phyloP scores from a whole-genome alignment of 2,329 filamentous ascomycete species.

The Cercospora beticola region DNA sequence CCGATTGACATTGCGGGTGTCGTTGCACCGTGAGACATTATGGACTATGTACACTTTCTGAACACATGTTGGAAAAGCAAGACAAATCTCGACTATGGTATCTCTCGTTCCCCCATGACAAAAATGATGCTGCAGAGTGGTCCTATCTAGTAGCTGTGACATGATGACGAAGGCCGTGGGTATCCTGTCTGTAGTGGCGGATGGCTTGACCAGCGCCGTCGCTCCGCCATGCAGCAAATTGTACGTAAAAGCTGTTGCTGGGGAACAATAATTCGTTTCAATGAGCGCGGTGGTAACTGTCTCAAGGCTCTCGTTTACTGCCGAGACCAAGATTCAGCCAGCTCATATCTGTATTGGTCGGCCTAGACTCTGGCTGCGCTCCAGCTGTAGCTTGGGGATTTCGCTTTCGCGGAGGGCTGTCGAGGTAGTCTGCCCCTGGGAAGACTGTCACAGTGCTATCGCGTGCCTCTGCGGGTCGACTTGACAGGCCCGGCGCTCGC shows the following conservation, averaged over 20 bases:
- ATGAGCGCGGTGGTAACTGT: neutral
- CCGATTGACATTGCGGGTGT: neutral
- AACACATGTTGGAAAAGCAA: neutral
- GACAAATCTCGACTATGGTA: slow-evolving; percentile 8
- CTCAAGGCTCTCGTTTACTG: slow-evolving; percentile 6
- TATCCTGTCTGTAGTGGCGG: neutral
- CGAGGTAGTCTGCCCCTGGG: slow-evolving; percentile 35
- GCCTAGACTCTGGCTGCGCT: slow-evolving; percentile 34
- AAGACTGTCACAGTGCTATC: slow-evolving; percentile 41
- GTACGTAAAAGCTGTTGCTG: neutral
- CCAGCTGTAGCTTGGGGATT: slow-evolving; percentile 43
- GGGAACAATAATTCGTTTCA: neutral
- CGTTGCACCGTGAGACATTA: slow-evolving; percentile 14
- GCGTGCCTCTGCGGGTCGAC: slow-evolving; percentile 26
- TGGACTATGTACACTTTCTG: slow-evolving; percentile 10
- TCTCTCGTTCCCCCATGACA: slow-evolving; percentile 8
- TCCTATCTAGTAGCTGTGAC: neutral
- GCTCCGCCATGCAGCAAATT: neutral
- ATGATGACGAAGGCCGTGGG: neutral
- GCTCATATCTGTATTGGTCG: slow-evolving; percentile 62
- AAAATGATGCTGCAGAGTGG: neutral
- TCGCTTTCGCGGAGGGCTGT: slow-evolving; percentile 26
- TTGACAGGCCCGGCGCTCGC: slow-evolving; percentile 16
- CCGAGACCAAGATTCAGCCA: slow-evolving; percentile 67
- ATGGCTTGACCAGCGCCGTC: neutral